Conservation (phyloP, 345 rosid genomes). For the Gossypium australe region DNA sequence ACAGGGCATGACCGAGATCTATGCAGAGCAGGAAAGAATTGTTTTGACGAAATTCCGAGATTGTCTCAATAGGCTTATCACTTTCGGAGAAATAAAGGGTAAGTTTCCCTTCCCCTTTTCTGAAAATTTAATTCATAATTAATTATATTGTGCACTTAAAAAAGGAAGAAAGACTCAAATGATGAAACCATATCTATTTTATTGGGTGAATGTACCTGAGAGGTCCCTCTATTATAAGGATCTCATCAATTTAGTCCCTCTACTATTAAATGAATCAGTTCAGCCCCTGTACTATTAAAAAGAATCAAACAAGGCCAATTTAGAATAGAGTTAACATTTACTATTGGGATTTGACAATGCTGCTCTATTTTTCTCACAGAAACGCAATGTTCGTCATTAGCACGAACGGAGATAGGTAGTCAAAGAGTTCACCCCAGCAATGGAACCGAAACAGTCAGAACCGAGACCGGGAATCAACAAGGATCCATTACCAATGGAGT, state of each 20-base stretch:
- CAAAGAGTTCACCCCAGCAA: constrained; percentile 36
- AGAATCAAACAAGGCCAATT: no score
- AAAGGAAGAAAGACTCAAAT: background rate
- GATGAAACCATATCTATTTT: background rate
- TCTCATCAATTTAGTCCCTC: no score
- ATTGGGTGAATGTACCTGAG: no score
- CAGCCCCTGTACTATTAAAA: no score
- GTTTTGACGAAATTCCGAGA: constrained; percentile 77
- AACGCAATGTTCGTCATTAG: constrained; percentile 59
- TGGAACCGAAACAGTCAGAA: constrained; percentile 31
- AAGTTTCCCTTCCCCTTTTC: constrained; percentile 22
- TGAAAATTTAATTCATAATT: background rate
- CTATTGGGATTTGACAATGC: constrained; percentile 12
- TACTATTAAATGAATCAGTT: no score
- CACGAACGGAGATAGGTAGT: constrained; percentile 53
- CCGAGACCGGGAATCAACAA: constrained; percentile 40
- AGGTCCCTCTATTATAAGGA: no score
- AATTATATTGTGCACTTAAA: background rate
- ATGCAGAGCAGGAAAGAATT: constrained; percentile 80
- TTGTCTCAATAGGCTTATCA: constrained; percentile 80
- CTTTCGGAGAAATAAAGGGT: constrained; percentile 84
- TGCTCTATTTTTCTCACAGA: constrained; percentile 41
- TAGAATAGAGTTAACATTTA: background rate
- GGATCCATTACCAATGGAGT: constrained; percentile 48
- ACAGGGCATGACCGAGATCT: constrained; percentile 55